A percentile compares a stretch with the other conserved stretches of the same genome.
Evolutionary conservation across 495 filamentous ascomycete genomes (phyloP).

Genomic region (Glarea lozoyensis): DNA sequence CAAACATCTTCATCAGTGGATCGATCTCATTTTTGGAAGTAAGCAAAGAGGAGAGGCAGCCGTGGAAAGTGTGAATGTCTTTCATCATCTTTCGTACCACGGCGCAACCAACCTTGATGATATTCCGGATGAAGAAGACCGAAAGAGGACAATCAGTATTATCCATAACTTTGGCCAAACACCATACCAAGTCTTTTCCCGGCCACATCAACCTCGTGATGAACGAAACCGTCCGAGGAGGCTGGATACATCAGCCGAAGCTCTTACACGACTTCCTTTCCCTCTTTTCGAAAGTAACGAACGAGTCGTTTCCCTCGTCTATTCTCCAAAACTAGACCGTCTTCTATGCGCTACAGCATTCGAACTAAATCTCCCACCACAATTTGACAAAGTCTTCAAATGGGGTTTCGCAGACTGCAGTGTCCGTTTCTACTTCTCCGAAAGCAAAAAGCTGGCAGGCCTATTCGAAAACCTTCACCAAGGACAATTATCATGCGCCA

Average conservation of each 20-base stretch:
- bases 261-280: slow-evolving; percentile 71
- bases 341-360: slow-evolving; percentile 77
- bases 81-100: slow-evolving; percentile 90
- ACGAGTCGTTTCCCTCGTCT: slow-evolving; percentile 67
- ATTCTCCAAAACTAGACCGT: slow-evolving; percentile 70
- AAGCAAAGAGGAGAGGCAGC: slow-evolving; percentile 95
- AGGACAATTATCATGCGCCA: slow-evolving; percentile 70
- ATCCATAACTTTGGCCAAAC: slow-evolving; percentile 99
- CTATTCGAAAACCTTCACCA: slow-evolving; percentile 90
- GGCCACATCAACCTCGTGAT: slow-evolving; percentile 67
- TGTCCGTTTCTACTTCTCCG: slow-evolving; percentile 78
- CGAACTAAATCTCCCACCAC: slow-evolving; percentile 76
- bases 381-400: slow-evolving; percentile 84
- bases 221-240: slow-evolving; percentile 51
- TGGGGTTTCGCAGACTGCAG: slow-evolving; percentile 95
- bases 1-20: slow-evolving; percentile 84
- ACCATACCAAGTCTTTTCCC: slow-evolving; percentile 84
- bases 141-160: slow-evolving; percentile 85
- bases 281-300: slow-evolving; percentile 78
- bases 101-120: slow-evolving; percentile 87
- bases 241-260: slow-evolving; percentile 70
- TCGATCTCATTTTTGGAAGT: slow-evolving; percentile 89
- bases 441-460: slow-evolving; percentile 44
- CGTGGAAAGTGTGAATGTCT: slow-evolving; percentile 85
- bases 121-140: slow-evolving; percentile 69